Conservation (phyloP, 2,329 filamentous ascomycete species). For the Talaromyces sp. region DNA sequence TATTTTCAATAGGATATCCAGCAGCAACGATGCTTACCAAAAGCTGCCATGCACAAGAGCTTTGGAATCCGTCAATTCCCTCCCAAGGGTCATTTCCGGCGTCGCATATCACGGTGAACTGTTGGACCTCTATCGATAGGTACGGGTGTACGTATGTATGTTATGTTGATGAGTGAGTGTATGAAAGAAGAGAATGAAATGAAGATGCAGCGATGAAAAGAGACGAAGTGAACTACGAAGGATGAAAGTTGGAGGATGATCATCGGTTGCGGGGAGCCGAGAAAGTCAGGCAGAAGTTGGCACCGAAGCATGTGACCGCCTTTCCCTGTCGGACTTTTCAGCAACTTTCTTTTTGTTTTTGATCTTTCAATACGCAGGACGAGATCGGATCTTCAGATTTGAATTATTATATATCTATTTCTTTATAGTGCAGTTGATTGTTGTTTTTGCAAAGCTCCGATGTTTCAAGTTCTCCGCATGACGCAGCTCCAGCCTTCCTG, state of each 20-base stretch:
- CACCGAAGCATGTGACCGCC: conserved; percentile 8
- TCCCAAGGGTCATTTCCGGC: conserved; percentile 30
- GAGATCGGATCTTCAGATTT: background rate
- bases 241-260: background rate
- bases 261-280: conserved; percentile 6
- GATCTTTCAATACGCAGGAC: background rate
- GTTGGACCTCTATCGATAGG: background rate
- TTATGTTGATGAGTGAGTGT: background rate
- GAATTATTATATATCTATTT: background rate
- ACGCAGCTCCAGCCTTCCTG: background rate
- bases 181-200: background rate
- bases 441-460: no score
- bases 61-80: conserved; percentile 26
- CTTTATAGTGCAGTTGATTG: background rate
- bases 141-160: background rate
- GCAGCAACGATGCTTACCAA: conserved; percentile 34
- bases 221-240: background rate
- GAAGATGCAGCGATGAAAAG: background rate
- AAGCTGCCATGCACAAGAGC: conserved; percentile 47
- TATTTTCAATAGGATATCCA: background rate
- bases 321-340: background rate
- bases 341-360: background rate
- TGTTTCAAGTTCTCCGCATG: conserved; percentile 5
- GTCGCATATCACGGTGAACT: conserved; percentile 12
- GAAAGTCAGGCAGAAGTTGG: background rate